Evolutionary conservation across 1,284 basidiomycete species (phyloP).

Genomic region (Heterobasidion irregulare): DNA sequence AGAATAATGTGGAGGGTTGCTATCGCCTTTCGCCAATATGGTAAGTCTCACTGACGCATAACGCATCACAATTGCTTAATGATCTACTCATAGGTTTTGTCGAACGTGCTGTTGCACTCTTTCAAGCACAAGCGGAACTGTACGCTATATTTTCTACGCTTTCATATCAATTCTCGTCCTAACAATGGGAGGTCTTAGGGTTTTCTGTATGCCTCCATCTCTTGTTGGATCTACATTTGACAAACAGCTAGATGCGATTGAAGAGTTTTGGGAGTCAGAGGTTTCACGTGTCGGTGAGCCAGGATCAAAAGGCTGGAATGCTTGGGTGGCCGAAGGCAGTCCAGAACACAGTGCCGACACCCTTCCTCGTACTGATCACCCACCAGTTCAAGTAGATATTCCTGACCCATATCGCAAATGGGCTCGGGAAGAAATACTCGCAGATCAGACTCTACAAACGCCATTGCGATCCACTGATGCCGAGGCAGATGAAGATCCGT

Average conservation of each 20-base stretch:
- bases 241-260: slow-evolving; percentile 44
- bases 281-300: slow-evolving; percentile 54
- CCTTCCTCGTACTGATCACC: slow-evolving; percentile 8
- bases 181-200: slow-evolving; percentile 24
- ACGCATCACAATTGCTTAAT: not conserved
- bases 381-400: slow-evolving; percentile 11
- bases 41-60: slow-evolving; percentile 31
- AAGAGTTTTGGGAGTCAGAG: slow-evolving; percentile 76
- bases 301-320: slow-evolving; percentile 51
- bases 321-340: slow-evolving; percentile 41
- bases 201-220: slow-evolving; percentile 41
- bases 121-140: slow-evolving; percentile 75
- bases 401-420: slow-evolving; percentile 66
- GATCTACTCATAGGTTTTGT: slow-evolving; percentile 20
- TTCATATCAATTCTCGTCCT: too few relatives aligned
- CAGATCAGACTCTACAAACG: slow-evolving; percentile 34
- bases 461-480: slow-evolving; percentile 57
- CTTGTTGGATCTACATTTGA: slow-evolving; percentile 34
- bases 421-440: slow-evolving; percentile 50
- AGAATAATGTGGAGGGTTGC: slow-evolving; percentile 66
- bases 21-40: slow-evolving; percentile 66
- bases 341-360: slow-evolving; percentile 15
- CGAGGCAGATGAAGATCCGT: slow-evolving; percentile 64
- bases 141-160: slow-evolving; percentile 25
- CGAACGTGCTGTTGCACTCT: slow-evolving; percentile 64